phyloP scores from a whole-genome alignment of 768 basidiomycete species.

The Rhodosporidiobolus sp. region DNA sequence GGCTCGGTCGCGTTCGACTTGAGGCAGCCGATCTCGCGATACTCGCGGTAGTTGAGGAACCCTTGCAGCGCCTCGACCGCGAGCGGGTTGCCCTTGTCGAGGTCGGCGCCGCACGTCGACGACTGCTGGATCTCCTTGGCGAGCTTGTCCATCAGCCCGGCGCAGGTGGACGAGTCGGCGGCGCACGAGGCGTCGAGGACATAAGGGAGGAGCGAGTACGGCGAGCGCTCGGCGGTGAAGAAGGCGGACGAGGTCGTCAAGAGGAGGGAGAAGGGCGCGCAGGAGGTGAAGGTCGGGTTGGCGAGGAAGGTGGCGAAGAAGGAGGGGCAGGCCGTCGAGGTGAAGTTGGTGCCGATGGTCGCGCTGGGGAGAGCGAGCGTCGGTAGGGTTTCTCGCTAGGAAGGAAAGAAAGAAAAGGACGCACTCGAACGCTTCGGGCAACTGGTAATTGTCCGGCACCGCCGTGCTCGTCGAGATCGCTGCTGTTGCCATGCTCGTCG shows the following conservation, averaged over 20 bases:
- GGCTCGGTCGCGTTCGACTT: conserved; percentile 54
- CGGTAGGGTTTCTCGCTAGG: background rate
- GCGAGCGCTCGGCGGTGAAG: conserved; percentile 63
- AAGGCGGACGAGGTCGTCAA: conserved; percentile 42
- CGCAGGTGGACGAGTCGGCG: conserved; percentile 57
- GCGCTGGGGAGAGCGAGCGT: conserved; percentile 58
- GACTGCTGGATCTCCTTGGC: conserved; percentile 53
- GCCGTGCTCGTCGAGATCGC: conserved; percentile 10
- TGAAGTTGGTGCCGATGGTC: conserved; percentile 64
- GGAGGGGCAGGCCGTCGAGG: conserved; percentile 61
- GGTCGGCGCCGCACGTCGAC: conserved; percentile 59
- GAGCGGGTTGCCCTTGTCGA: conserved; percentile 56
- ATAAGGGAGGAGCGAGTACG: conserved; percentile 58
- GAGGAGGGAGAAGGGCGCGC: conserved; percentile 38
- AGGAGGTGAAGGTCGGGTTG: conserved; percentile 54
- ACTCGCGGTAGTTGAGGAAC: conserved; percentile 62
- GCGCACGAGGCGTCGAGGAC: conserved; percentile 80
- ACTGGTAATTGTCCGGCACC: conserved; percentile 7
- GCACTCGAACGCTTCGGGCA: conserved; percentile 29
- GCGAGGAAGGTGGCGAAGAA: conserved; percentile 75
- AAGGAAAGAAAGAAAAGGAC: background rate
- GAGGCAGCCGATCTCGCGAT: conserved; percentile 64
- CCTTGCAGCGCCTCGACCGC: conserved; percentile 62
- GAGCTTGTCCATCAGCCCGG: conserved; percentile 67
- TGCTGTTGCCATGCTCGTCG: background rate